Evolutionary conservation across 2,329 filamentous ascomycete genomes (phyloP).

Genomic region (Pestalotiopsis sp.): DNA sequence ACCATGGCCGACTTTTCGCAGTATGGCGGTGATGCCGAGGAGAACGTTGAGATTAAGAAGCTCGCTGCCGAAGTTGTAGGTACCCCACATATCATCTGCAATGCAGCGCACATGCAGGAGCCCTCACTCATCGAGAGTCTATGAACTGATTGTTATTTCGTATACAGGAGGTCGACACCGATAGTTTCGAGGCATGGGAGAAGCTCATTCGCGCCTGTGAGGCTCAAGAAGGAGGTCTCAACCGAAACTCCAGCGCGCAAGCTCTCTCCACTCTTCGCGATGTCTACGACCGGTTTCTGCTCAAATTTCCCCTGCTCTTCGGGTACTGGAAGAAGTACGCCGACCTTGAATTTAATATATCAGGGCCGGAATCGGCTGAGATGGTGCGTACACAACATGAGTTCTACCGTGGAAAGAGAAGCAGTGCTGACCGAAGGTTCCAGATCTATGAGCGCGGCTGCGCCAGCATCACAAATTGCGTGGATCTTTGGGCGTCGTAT

Average conservation of each 20-base stretch:
- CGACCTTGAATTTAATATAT: conserved; percentile 94
- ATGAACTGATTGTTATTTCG: conserved; percentile 16
- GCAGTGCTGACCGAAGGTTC: background rate
- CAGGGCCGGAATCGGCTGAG: conserved; percentile 93
- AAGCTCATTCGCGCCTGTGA: conserved; percentile 84
- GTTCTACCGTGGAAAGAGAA: background rate
- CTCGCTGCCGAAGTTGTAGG: conserved; percentile 66
- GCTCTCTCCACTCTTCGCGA: conserved; percentile 85
- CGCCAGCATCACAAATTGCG: conserved; percentile 88
- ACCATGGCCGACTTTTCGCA: conserved; percentile 15
- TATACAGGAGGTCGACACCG: conserved; percentile 66
- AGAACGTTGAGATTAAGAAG: conserved; percentile 53
- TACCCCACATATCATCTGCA: conserved; percentile 20
- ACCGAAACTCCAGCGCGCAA: conserved; percentile 93
- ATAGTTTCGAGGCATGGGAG: conserved; percentile 95
- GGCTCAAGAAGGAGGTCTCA: conserved; percentile 86
- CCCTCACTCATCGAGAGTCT: background rate
- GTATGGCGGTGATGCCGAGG: conserved; percentile 32
- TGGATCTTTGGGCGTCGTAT: conserved; percentile 97
- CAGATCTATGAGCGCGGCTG: conserved; percentile 95
- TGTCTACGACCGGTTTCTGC: conserved; percentile 88
- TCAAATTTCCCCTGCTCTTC: conserved; percentile 93
- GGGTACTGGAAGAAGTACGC: conserved; percentile 99
- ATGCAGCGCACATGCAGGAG: conserved; percentile 1
- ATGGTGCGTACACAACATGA: conserved; percentile 61